These are phyloP conservation scores for Oryza coarctata DNA, from an alignment of 176 grass and related monocot species.

Conservation along the genomic window DNA sequence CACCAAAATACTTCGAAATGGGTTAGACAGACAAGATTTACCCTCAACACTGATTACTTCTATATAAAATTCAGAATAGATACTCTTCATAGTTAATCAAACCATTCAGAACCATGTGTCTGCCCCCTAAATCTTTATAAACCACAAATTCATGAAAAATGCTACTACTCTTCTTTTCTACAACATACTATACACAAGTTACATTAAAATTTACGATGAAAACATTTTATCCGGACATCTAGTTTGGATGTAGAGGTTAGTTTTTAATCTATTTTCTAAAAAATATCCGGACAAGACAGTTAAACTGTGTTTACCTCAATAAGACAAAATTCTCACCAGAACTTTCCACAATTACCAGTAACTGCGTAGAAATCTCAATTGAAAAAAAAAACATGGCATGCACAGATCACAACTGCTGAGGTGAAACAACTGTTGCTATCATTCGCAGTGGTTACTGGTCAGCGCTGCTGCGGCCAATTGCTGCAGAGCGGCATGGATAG, in stretches of 20 bases:
- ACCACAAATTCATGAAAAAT: background rate
- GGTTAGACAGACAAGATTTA: background rate
- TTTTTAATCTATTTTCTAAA: too few species aligned
- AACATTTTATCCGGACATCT: too few species aligned
- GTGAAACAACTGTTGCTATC: slow-evolving; percentile 26
- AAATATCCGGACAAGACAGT: too few species aligned
- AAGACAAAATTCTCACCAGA: background rate
- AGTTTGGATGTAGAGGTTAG: too few species aligned
- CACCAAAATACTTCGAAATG: background rate
- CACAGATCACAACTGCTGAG: background rate
- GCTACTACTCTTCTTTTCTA: background rate
- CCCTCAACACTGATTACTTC: background rate
- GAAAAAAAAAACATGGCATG: background rate
- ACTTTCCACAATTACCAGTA: background rate
- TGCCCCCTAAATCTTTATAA: background rate
- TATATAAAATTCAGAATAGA: background rate
- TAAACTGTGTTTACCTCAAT: too few species aligned
- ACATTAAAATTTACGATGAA: background rate
- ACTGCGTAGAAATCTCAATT: background rate
- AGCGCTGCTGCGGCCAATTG: slow-evolving; percentile 9
- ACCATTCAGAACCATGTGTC: background rate
- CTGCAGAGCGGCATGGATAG: slow-evolving; percentile 23
- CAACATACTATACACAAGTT: background rate
- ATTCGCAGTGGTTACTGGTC: background rate
- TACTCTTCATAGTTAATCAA: background rate